These are phyloP conservation scores for Lycium ferocissimum DNA, from an alignment of 257 asterid species.

Conservation along the genomic window DNA sequence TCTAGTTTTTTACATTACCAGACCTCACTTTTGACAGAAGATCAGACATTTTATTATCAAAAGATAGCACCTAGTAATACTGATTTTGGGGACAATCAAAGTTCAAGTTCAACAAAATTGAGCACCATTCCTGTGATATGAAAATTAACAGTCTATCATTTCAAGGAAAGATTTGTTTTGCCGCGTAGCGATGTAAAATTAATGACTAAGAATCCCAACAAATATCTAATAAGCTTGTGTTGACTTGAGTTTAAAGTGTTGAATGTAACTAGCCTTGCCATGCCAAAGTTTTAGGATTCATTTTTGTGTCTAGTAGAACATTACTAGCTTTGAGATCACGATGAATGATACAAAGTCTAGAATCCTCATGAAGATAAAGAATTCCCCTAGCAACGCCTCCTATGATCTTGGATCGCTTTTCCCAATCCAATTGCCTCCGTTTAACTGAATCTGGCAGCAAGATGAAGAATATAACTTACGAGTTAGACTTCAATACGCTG, in stretches of 20 bases:
- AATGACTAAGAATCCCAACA: slow-evolving; percentile 43
- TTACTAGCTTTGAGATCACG: slow-evolving; percentile 42
- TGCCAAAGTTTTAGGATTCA: slow-evolving; percentile 42
- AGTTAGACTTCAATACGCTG: no score
- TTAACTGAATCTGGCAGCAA: slow-evolving; percentile 16
- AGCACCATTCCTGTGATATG: background rate
- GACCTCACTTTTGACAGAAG: background rate
- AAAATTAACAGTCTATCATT: background rate
- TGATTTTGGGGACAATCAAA: background rate
- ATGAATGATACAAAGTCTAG: slow-evolving; percentile 33
- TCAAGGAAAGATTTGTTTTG: background rate
- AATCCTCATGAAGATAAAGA: slow-evolving; percentile 42
- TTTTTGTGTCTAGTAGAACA: slow-evolving; percentile 32
- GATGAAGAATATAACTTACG: background rate
- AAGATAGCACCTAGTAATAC: background rate
- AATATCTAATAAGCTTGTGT: slow-evolving; percentile 15
- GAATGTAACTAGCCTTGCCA: slow-evolving; percentile 34
- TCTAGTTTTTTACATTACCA: background rate
- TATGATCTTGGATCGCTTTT: slow-evolving; percentile 33
- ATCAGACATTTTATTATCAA: background rate
- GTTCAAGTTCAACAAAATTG: background rate
- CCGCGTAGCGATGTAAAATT: no score
- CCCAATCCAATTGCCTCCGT: slow-evolving; percentile 12
- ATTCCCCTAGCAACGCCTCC: slow-evolving; percentile 34
- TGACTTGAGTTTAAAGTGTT: slow-evolving; percentile 36